Percentiles rank a stretch among this genome's conserved stretches.
These are phyloP conservation scores for Cercospora zeina DNA, from an alignment of 2,329 filamentous ascomycete species.

Conservation along the genomic window DNA sequence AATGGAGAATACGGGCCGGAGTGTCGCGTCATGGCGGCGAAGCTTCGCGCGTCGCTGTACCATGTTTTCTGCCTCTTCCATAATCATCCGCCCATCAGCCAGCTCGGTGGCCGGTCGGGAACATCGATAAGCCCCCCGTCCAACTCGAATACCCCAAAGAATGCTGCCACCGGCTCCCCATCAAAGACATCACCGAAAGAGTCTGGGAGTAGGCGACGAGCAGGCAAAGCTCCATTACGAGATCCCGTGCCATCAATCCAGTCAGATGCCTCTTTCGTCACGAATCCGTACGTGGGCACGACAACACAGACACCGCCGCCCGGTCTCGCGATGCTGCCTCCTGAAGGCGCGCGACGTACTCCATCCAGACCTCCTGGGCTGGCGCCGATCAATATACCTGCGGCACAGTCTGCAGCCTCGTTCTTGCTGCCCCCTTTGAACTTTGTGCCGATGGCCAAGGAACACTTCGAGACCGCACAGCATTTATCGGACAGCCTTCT, in stretches of 20 bases:
- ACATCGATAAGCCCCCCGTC: slow-evolving; percentile 32
- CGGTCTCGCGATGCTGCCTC: slow-evolving; percentile 33
- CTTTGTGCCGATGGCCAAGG: slow-evolving; percentile 78
- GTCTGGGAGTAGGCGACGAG: slow-evolving; percentile 26
- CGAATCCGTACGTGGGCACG: slow-evolving; percentile 50
- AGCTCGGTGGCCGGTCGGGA: slow-evolving; percentile 44
- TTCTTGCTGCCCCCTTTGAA: slow-evolving; percentile 79
- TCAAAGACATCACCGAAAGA: slow-evolving; percentile 30
- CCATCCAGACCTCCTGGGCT: slow-evolving; percentile 48
- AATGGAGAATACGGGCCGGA: slow-evolving; percentile 72
- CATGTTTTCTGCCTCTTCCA: slow-evolving; percentile 97
- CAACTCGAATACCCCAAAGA: slow-evolving; percentile 21
- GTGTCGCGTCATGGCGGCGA: slow-evolving; percentile 85
- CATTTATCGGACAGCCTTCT: slow-evolving; percentile 72
- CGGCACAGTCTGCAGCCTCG: slow-evolving; percentile 53
- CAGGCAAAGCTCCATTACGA: slow-evolving; percentile 44
- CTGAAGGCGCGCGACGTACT: slow-evolving; percentile 35
- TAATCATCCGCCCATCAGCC: slow-evolving; percentile 77
- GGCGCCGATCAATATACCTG: slow-evolving; percentile 35
- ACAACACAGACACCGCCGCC: slow-evolving; percentile 46
- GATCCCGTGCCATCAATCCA: slow-evolving; percentile 52
- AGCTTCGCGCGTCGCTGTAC: slow-evolving; percentile 89
- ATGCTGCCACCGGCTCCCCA: slow-evolving; percentile 23
- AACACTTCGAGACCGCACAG: slow-evolving; percentile 77
- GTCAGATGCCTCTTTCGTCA: slow-evolving; percentile 54